Evolutionary conservation across 2,329 filamentous ascomycete genomes (phyloP).

Genomic region (Cytospora schulzeri): DNA sequence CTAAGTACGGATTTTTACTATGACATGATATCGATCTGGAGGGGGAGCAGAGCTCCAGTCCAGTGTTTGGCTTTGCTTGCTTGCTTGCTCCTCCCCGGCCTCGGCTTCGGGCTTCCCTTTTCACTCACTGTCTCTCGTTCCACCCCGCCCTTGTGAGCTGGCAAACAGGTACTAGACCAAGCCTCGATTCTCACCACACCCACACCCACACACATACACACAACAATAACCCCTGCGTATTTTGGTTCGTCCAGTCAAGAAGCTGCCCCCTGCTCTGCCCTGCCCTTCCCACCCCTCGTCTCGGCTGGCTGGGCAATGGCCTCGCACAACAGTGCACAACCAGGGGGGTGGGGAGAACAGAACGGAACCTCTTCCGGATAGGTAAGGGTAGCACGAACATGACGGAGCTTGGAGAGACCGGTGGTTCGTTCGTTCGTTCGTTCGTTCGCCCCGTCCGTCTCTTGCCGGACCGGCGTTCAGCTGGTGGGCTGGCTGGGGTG

Average conservation of each 20-base stretch:
- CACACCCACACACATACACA: background rate
- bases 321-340: constrained; percentile 6
- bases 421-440: too few relatives aligned
- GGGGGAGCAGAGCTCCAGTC: too few relatives aligned
- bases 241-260: background rate
- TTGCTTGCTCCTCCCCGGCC: too few relatives aligned
- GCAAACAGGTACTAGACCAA: too few relatives aligned
- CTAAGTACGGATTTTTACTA: too few relatives aligned
- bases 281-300: background rate
- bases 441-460: background rate
- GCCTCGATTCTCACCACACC: background rate
- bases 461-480: constrained; percentile 4
- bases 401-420: background rate
- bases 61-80: too few relatives aligned
- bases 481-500: constrained; percentile 1
- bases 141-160: too few relatives aligned
- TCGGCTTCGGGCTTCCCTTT: too few relatives aligned
- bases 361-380: constrained; percentile 6
- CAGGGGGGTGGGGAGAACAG: too few relatives aligned
- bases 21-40: too few relatives aligned
- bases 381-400: background rate
- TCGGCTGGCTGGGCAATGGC: constrained; percentile 12
- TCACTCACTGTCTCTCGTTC: too few relatives aligned
- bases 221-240: background rate
- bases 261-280: too few relatives aligned